phyloP scores from a whole-genome alignment of 1,284 basidiomycete species.

The Trichosporon sp. region DNA sequence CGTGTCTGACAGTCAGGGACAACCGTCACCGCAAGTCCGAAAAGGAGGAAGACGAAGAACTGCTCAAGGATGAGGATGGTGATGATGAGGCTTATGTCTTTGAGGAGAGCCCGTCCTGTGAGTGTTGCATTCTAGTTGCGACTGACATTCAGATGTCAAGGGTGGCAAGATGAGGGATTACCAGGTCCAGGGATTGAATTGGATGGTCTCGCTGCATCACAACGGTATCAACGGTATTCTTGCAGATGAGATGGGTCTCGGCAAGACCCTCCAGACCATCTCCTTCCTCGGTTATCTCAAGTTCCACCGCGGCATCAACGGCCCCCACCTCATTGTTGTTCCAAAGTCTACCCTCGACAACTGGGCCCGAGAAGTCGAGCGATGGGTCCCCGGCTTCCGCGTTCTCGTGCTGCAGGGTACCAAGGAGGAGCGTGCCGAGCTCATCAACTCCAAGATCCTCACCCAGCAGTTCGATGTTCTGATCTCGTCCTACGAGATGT shows the following conservation, averaged over 20 bases:
- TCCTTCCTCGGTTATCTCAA: slow-evolving; percentile 95
- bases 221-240: slow-evolving; percentile 92
- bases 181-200: slow-evolving; percentile 94
- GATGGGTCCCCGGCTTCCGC: slow-evolving; percentile 90
- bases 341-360: slow-evolving; percentile 98
- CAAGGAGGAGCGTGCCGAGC: slow-evolving; percentile 82
- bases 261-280: slow-evolving; percentile 97
- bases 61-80: slow-evolving; percentile 80
- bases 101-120: slow-evolving; percentile 87
- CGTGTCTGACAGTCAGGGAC: slow-evolving; percentile 58
- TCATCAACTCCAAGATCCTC: slow-evolving; percentile 77
- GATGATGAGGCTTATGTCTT: slow-evolving; percentile 86
- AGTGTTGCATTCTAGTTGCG: slow-evolving; percentile 43
- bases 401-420: slow-evolving; percentile 79
- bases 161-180: slow-evolving; percentile 88
- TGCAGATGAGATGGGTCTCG: slow-evolving; percentile 96
- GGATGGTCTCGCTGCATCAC: slow-evolving; percentile 92
- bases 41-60: slow-evolving; percentile 96
- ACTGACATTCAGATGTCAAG: slow-evolving; percentile 67
- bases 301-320: slow-evolving; percentile 73
- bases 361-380: slow-evolving; percentile 90
- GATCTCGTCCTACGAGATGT: slow-evolving; percentile 97
- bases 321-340: slow-evolving; percentile 93
- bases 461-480: slow-evolving; percentile 91
- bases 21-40: slow-evolving; percentile 91